Conservation (phyloP, 495 filamentous ascomycete genomes). For the Friedmanniomyces simplex region DNA sequence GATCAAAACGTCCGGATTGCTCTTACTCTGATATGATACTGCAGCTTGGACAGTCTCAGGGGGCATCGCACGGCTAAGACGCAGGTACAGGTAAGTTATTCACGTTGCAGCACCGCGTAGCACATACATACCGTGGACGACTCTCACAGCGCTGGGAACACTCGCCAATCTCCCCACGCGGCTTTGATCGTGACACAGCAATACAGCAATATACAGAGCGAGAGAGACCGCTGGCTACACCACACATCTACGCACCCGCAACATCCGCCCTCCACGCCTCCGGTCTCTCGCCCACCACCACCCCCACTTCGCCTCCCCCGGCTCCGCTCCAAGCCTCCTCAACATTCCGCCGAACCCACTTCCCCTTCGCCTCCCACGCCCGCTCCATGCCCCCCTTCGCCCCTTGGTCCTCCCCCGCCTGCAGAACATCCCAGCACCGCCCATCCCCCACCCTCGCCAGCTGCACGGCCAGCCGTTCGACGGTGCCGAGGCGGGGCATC, state of each 20-base stretch:
- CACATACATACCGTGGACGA: too few species aligned
- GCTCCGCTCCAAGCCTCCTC: conserved; percentile 16
- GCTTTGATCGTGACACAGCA: too few species aligned
- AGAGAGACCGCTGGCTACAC: too few species aligned
- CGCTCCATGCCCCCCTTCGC: background rate
- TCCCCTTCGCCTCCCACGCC: conserved; percentile 13
- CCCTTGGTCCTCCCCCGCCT: conserved; percentile 7
- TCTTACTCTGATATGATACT: too few species aligned
- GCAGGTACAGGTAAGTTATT: too few species aligned
- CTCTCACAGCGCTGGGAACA: too few species aligned
- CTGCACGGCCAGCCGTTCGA: conserved; percentile 4
- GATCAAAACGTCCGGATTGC: too few species aligned
- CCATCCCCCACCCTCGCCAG: conserved; percentile 10
- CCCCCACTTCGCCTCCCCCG: background rate
- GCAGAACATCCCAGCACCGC: conserved; percentile 20
- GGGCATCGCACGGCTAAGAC: too few species aligned
- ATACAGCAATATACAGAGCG: too few species aligned
- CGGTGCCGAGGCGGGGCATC: conserved; percentile 17
- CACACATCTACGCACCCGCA: background rate
- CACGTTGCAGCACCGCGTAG: too few species aligned
- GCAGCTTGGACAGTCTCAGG: too few species aligned
- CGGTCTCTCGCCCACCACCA: background rate
- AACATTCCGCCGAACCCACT: conserved; percentile 7
- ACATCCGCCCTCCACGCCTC: background rate
- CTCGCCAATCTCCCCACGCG: too few species aligned